Conservation (phyloP, 331 rosid species). For the Dryas integrifolia region DNA sequence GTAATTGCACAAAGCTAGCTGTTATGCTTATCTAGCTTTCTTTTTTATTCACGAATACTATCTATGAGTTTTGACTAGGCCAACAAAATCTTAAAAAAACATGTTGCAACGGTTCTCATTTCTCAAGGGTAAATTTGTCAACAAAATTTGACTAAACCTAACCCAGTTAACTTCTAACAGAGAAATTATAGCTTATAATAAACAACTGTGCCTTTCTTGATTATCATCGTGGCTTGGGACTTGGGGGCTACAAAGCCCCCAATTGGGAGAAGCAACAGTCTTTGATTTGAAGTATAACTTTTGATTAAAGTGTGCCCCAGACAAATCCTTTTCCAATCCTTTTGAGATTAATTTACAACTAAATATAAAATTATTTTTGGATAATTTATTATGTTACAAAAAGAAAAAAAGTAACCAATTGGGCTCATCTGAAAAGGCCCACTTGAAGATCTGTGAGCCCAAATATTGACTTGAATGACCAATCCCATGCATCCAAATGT, state of each 20-base stretch:
- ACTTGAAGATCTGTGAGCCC: not conserved
- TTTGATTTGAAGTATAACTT: constrained; percentile 54
- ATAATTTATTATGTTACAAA: not conserved
- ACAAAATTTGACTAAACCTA: constrained; percentile 11
- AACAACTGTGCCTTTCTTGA: constrained; percentile 38
- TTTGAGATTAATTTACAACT: constrained; percentile 13
- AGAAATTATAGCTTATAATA: constrained; percentile 7
- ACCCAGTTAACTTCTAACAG: not conserved
- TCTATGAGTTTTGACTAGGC: constrained; percentile 14
- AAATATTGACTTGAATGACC: constrained; percentile 1
- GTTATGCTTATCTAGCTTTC: not conserved
- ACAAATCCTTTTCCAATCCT: constrained; percentile 25
- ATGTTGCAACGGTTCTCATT: constrained; percentile 32
- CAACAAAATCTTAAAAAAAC: not conserved
- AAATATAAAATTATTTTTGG: not conserved
- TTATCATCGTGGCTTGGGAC: constrained; percentile 32
- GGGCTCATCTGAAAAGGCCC: constrained; percentile 11
- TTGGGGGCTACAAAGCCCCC: constrained; percentile 34
- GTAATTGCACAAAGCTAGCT: constrained; percentile 12
- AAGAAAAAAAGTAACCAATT: not conserved
- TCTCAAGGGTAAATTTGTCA: constrained; percentile 30
- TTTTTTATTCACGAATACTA: not conserved
- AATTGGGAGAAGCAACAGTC: constrained; percentile 28
- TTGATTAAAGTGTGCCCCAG: constrained; percentile 26
- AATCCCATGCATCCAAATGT: constrained; percentile 13